Conservation (phyloP, 768 basidiomycete genomes). For the Mycena polygramma region DNA sequence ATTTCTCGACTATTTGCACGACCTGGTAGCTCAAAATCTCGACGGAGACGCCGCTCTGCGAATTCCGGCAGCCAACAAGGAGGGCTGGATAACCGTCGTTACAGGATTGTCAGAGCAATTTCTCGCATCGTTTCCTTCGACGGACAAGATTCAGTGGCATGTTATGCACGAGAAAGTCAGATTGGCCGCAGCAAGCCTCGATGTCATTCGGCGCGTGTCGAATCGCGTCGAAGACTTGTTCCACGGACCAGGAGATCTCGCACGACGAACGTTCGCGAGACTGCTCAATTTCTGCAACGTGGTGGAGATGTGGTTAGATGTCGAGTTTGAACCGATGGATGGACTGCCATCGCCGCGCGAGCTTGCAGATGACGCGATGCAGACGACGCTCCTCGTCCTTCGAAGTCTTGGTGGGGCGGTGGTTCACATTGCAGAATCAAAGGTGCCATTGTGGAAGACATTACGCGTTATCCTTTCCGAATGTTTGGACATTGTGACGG, state of each 20-base stretch:
- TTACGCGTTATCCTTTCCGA: conserved; percentile 57
- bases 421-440: conserved; percentile 44
- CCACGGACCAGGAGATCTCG: conserved; percentile 56
- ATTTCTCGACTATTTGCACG: conserved; percentile 59
- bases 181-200: conserved; percentile 66
- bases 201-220: conserved; percentile 67
- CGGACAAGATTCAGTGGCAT: conserved; percentile 63
- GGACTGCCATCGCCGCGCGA: conserved; percentile 59
- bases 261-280: conserved; percentile 63
- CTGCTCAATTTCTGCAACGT: conserved; percentile 67
- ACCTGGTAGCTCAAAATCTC: conserved; percentile 53
- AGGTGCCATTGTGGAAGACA: conserved; percentile 56
- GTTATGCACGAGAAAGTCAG: conserved; percentile 69
- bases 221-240: conserved; percentile 65
- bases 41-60: conserved; percentile 47
- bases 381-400: conserved; percentile 59
- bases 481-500: conserved; percentile 55
- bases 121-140: conserved; percentile 67
- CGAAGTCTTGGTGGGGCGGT: conserved; percentile 59
- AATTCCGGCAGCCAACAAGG: conserved; percentile 51
- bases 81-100: conserved; percentile 65
- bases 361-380: conserved; percentile 62
- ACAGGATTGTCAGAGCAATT: conserved; percentile 66
- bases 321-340: conserved; percentile 53
- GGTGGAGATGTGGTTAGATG: conserved; percentile 72